Conservation (phyloP, 768 basidiomycete genomes). For the Boletus reticulatus region DNA sequence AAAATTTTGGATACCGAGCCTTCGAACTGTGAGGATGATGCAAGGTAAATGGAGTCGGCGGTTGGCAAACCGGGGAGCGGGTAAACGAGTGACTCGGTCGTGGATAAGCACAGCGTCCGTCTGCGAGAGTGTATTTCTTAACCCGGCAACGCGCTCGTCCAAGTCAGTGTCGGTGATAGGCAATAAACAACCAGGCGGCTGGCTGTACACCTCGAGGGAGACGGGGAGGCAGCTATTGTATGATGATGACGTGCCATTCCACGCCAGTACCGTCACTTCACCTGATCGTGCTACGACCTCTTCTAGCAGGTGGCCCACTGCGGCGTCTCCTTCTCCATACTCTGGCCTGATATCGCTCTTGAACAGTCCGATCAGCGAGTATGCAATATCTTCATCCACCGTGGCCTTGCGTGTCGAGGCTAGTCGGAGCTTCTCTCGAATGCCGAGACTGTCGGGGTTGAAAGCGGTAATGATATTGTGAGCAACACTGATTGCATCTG, state of each 20-base stretch:
- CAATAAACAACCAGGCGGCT: too few relatives aligned
- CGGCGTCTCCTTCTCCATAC: constrained; percentile 4
- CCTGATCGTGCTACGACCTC: constrained; percentile 6
- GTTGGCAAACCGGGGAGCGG: background rate
- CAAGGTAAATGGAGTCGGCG: background rate
- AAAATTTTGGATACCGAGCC: background rate
- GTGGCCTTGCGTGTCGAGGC: background rate
- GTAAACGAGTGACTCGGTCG: background rate
- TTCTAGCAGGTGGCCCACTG: constrained; percentile 10
- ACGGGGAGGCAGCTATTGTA: too few relatives aligned
- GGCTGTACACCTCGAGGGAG: too few relatives aligned
- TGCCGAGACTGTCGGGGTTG: background rate
- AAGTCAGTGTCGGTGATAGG: background rate
- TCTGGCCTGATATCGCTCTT: background rate
- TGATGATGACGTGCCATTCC: background rate
- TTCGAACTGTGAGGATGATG: background rate
- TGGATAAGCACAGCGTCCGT: background rate
- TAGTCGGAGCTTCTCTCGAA: constrained; percentile 1
- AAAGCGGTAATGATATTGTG: constrained; percentile 1
- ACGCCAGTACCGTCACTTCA: constrained; percentile 5
- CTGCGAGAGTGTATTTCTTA: background rate
- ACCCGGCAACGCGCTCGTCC: background rate
- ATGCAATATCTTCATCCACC: background rate
- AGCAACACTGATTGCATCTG: constrained; percentile 3
- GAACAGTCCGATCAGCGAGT: background rate